phyloP scores from a whole-genome alignment of 1,139 yeast species.

The Yamadazyma atlantica region DNA sequence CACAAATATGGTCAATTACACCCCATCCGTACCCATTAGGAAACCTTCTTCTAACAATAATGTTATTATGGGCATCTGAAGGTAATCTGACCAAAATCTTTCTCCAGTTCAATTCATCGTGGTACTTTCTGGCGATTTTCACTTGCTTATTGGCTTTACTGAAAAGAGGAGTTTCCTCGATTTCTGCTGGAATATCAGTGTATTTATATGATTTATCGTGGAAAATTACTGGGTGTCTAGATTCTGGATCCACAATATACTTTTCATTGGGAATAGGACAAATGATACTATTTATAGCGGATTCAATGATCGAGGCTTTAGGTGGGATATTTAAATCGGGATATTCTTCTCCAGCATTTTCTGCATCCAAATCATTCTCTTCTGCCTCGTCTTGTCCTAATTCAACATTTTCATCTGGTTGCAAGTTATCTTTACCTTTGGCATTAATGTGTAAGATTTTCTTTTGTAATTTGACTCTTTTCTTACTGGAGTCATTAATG shows the following conservation, averaged over 20 bases:
- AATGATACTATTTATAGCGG: conserved; percentile 41
- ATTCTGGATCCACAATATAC: conserved; percentile 34
- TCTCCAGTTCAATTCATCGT: conserved; percentile 76
- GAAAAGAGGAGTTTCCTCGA: conserved; percentile 12
- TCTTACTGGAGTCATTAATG: conserved; percentile 10
- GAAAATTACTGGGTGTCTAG: conserved; percentile 58
- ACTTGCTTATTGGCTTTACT: conserved; percentile 58
- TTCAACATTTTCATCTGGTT: conserved; percentile 12
- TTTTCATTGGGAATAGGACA: conserved; percentile 42
- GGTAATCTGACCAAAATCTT: conserved; percentile 82
- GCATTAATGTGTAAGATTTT: conserved; percentile 27
- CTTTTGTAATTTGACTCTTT: conserved; percentile 21
- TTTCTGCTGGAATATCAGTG: conserved; percentile 54
- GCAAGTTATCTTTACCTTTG: conserved; percentile 20
- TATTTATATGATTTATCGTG: conserved; percentile 80
- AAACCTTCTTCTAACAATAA: conserved; percentile 82
- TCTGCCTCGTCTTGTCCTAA: conserved; percentile 16
- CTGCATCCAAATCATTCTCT: conserved; percentile 9
- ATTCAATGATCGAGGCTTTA: conserved; percentile 45
- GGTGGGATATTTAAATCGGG: conserved; percentile 36
- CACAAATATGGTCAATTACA: conserved; percentile 57
- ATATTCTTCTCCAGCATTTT: conserved; percentile 9
- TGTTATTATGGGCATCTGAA: conserved; percentile 96
- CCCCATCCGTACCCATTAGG: conserved; percentile 97
- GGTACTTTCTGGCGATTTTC: conserved; percentile 84